Percentiles rank a stretch among this genome's conserved stretches.
Conservation (phyloP, 192 early-diverging fungal species). For the Ambispora gerdemannii region DNA sequence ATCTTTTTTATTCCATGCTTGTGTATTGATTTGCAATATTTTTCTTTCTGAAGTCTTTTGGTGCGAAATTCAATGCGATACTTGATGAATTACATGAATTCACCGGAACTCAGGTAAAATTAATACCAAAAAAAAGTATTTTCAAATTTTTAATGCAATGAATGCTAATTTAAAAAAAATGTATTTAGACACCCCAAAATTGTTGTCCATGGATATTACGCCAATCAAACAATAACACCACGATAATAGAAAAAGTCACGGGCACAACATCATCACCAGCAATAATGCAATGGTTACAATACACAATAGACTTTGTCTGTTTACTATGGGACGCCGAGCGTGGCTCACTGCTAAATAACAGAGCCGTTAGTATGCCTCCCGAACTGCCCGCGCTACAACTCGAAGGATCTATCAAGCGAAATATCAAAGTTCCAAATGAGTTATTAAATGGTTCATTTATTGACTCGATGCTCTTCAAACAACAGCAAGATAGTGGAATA, state of each 20-base stretch:
- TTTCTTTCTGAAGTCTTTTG: no score
- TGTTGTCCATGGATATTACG: neutral
- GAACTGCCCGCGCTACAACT: neutral
- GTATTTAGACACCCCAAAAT: neutral
- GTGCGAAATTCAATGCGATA: neutral
- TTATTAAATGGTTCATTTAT: neutral
- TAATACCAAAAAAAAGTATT: neutral
- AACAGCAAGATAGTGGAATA: neutral
- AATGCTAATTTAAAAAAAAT: neutral
- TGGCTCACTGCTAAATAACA: neutral
- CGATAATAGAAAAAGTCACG: neutral
- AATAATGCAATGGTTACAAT: neutral
- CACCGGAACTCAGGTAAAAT: neutral
- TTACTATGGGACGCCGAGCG: neutral
- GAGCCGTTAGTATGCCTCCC: neutral
- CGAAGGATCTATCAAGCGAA: neutral
- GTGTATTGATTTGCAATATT: neutral
- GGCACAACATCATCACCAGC: neutral
- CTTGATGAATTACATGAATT: neutral
- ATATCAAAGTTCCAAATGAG: neutral
- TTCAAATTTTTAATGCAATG: neutral
- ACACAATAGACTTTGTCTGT: neutral
- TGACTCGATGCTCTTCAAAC: neutral
- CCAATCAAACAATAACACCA: neutral
- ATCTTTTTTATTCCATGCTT: neutral